Evolutionary conservation across 2,329 filamentous ascomycete species (phyloP).

Genomic region (Elsinoe batatas): DNA sequence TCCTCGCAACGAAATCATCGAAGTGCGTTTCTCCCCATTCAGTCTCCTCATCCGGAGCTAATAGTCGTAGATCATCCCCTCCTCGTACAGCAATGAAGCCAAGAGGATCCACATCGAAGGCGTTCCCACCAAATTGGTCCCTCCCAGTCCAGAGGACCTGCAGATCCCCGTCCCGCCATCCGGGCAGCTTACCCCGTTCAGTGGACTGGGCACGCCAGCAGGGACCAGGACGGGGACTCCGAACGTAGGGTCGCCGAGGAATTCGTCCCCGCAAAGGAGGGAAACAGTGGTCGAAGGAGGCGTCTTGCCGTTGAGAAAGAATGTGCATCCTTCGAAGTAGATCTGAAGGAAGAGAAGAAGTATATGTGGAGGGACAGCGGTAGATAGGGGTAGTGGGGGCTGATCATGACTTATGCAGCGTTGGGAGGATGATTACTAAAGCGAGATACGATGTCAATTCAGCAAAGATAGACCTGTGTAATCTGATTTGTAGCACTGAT

Average conservation of each 20-base stretch:
- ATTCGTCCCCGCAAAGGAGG: background rate
- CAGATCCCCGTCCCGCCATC: constrained; percentile 62
- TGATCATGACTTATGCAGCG: too few relatives aligned
- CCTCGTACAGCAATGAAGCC: constrained; percentile 92
- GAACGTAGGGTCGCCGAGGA: constrained; percentile 3
- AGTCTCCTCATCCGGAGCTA: background rate
- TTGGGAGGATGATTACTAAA: too few relatives aligned
- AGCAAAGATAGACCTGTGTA: too few relatives aligned
- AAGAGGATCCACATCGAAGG: constrained; percentile 78
- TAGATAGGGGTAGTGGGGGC: too few relatives aligned
- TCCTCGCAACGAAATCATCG: constrained; percentile 93
- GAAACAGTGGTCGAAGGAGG: constrained; percentile 1
- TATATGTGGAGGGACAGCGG: too few relatives aligned
- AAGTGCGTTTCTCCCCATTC: constrained; percentile 42
- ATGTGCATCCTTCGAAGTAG: constrained; percentile 12
- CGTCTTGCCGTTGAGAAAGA: constrained; percentile 11
- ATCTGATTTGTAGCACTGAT: too few relatives aligned
- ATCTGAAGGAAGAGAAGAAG: background rate
- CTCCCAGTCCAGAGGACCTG: constrained; percentile 70
- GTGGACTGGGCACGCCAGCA: constrained; percentile 30
- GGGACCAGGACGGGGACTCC: constrained; percentile 14
- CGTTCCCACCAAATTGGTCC: constrained; percentile 56
- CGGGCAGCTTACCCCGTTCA: constrained; percentile 36
- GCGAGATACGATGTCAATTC: too few relatives aligned
- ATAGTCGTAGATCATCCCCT: constrained; percentile 65